A percentile compares a stretch with the other conserved stretches of the same genome.
Evolutionary conservation across 148 eudicot species (phyloP).

Genomic region (Diospyros kaki): DNA sequence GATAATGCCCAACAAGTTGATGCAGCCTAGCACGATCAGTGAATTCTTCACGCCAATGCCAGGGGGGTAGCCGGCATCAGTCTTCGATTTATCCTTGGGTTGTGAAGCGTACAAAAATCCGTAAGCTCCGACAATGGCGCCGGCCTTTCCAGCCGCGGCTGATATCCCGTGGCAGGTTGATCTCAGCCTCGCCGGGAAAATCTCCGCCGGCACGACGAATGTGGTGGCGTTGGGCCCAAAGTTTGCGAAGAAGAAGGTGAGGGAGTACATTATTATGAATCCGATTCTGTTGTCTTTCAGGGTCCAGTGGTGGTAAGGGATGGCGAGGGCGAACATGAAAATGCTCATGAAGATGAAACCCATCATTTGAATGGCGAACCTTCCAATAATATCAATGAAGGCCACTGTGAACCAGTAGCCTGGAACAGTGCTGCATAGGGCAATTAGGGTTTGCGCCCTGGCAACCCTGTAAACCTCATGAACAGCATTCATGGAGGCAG

Average conservation of each 20-base stretch:
- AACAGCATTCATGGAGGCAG: slow-evolving; percentile 56
- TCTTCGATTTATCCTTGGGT: slow-evolving; percentile 24
- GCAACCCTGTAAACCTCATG: slow-evolving; percentile 65
- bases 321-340: slow-evolving; percentile 74
- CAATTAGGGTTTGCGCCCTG: slow-evolving; percentile 71
- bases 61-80: slow-evolving; percentile 63
- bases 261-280: slow-evolving; percentile 60
- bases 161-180: slow-evolving; percentile 94
- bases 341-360: slow-evolving; percentile 78
- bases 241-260: slow-evolving; percentile 84
- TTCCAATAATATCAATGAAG: slow-evolving; percentile 55
- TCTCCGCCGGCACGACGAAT: slow-evolving; percentile 82
- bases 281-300: slow-evolving; percentile 51
- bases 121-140: slow-evolving; percentile 79
- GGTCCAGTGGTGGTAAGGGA: slow-evolving; percentile 73
- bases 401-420: slow-evolving; percentile 87
- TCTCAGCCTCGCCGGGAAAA: slow-evolving; percentile 76
- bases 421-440: slow-evolving; percentile 80
- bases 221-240: slow-evolving; percentile 92
- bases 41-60: slow-evolving; percentile 71
- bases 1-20: slow-evolving; percentile 49
- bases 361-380: slow-evolving; percentile 66
- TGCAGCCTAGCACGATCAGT: slow-evolving; percentile 47
- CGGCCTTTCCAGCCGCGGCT: slow-evolving; percentile 79
- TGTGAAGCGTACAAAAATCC: slow-evolving; percentile 76